These are phyloP conservation scores for Fusarium sambucinum DNA, from an alignment of 2,329 filamentous ascomycete genomes.

Conservation along the genomic window DNA sequence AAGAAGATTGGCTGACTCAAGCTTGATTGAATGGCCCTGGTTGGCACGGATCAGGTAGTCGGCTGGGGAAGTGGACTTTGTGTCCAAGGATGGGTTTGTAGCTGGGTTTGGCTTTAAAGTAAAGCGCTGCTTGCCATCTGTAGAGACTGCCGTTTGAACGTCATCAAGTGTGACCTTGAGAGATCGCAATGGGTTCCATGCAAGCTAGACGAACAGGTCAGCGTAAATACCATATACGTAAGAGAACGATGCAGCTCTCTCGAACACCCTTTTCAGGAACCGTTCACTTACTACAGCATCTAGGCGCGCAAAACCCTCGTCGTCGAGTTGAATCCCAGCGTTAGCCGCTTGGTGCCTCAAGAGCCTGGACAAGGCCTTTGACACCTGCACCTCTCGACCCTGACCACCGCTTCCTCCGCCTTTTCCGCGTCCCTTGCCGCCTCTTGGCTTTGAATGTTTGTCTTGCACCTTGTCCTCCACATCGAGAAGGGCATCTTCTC, in stretches of 20 bases:
- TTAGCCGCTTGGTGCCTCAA: slow-evolving; percentile 68
- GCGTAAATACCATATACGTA: not conserved
- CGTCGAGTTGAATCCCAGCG: slow-evolving; percentile 68
- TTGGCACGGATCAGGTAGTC: slow-evolving; percentile 93
- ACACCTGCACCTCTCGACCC: slow-evolving; percentile 62
- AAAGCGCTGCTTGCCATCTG: slow-evolving; percentile 93
- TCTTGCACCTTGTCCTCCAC: slow-evolving; percentile 47
- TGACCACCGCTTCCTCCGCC: slow-evolving; percentile 49
- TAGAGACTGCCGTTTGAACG: slow-evolving; percentile 74
- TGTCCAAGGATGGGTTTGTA: slow-evolving; percentile 42
- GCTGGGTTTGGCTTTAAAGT: slow-evolving; percentile 71
- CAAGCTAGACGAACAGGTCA: slow-evolving; percentile 56
- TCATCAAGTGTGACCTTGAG: slow-evolving; percentile 82
- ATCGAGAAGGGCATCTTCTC: slow-evolving; percentile 31
- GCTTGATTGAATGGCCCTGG: slow-evolving; percentile 89
- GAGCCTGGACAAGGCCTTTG: slow-evolving; percentile 66
- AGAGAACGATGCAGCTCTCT: not conserved
- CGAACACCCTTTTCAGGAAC: not conserved
- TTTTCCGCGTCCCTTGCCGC: slow-evolving; percentile 42
- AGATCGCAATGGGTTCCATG: slow-evolving; percentile 70
- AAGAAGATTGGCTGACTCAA: slow-evolving; percentile 78
- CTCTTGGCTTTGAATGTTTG: slow-evolving; percentile 37
- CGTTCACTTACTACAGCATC: slow-evolving; percentile 67
- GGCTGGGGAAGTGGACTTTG: slow-evolving; percentile 61
- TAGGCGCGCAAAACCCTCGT: slow-evolving; percentile 69